Base-by-base conservation (phyloP, 371 early-diverging fungal genomes). In the Mortierella sp. region DNA sequence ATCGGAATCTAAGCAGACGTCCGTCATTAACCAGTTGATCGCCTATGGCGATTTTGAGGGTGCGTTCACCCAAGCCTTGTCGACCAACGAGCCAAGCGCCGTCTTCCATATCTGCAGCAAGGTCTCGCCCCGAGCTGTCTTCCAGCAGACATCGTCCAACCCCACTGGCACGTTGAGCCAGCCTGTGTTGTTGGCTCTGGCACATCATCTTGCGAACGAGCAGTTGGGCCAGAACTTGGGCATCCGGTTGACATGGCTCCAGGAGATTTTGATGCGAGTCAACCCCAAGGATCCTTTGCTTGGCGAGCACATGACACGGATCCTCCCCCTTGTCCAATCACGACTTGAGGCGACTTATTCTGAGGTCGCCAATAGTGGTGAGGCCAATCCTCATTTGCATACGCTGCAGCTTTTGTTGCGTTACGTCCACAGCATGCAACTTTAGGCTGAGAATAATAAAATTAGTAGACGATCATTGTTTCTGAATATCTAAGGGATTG, bases 1-100 rank as follows among this genome's bases (percentile, higher is more conserved):
- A 3, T 70, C 75, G 5, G 87, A 82, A 42, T 75, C 82, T 1
- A 82, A 77, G 71, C 82, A 80, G 57, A 70, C 74, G n/a, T 28
- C 55, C 4, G 73, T 68, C 21, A 73, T 86, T 21, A 72, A 82
- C 50, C 80, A 86, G 44, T 44, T 80, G 58, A 77, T 86, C 42
- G 87, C 87, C 9, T 78, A 79, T 71, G 83, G 87, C 28, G 87
- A 86, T 60, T 82, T 82, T 50, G 82, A 86, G 52, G 73, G 50
- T 10, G 87, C 87, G 0, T 86, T 86, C 50, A 86, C 80, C 10
- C 80, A 82, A 45, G 87, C 87, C 24, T 48, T 86, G 52, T 86
- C 87, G 57, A 80, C 80, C 24, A 82, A 80, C 48, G 87, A 86
- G 8, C 50, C 82, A 0, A 80, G 42, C 28, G 50, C 72, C 5